Conservation (phyloP, 116 monocot genomes). For the Cymodocea nodosa region DNA sequence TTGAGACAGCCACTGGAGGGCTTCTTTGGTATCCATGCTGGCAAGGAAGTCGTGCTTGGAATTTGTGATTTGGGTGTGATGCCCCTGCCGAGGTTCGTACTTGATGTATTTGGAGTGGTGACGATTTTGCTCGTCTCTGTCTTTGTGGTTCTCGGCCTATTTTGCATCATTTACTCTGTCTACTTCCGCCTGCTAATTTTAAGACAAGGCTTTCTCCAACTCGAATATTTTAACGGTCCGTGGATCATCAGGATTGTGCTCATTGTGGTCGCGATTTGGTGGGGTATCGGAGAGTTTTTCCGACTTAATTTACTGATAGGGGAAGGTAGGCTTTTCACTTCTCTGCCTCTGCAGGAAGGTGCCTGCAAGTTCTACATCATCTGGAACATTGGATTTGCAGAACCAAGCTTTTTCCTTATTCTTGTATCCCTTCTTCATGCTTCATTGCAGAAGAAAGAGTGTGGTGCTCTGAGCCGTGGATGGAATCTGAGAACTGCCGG, state of each 20-base stretch:
- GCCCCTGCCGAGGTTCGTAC: constrained; percentile 60
- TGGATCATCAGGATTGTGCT: constrained; percentile 67
- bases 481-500: constrained; percentile 58
- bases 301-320: constrained; percentile 50
- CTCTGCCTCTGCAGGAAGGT: constrained; percentile 40
- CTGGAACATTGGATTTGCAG: constrained; percentile 87
- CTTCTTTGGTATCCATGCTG: constrained; percentile 29
- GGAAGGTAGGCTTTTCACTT: constrained; percentile 27
- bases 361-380: constrained; percentile 79
- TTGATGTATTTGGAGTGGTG: constrained; percentile 85
- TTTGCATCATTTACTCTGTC: constrained; percentile 52
- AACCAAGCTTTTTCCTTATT: constrained; percentile 71
- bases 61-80: constrained; percentile 59
- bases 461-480: constrained; percentile 38
- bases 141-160: constrained; percentile 37
- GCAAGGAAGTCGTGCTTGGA: constrained; percentile 71
- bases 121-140: constrained; percentile 60
- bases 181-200: constrained; percentile 52
- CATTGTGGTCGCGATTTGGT: constrained; percentile 64
- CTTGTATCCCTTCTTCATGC: constrained; percentile 72
- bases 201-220: constrained; percentile 33
- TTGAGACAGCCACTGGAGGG: constrained; percentile 8
- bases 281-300: constrained; percentile 62
- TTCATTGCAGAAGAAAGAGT: constrained; percentile 49
- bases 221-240: constrained; percentile 86